These are phyloP conservation scores for Piedraia hortae DNA, from an alignment of 2,329 filamentous ascomycete species.

Conservation along the genomic window DNA sequence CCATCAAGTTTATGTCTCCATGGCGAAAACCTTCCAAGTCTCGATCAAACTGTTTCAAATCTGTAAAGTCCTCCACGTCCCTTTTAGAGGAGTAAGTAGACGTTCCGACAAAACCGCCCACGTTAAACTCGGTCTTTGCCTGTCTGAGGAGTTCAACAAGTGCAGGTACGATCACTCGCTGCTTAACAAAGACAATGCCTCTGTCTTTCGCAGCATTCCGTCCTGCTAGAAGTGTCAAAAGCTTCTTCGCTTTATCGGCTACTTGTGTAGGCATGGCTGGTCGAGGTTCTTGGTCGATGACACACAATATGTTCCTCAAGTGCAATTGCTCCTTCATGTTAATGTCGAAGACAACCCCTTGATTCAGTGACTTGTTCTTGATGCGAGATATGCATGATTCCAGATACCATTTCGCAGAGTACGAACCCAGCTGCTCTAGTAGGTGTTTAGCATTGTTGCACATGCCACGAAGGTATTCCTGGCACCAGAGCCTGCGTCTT, in stretches of 20 bases:
- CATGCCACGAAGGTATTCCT: constrained; percentile 14
- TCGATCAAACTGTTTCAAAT: constrained; percentile 20
- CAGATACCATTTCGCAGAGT: constrained; percentile 16
- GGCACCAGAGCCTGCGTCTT: constrained; percentile 15
- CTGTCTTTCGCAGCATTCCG: constrained; percentile 9
- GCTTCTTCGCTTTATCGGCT: constrained; percentile 5
- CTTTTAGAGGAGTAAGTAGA: constrained; percentile 7
- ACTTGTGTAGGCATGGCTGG: too few relatives aligned
- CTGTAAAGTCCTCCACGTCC: constrained; percentile 14
- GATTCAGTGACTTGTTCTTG: constrained; percentile 4
- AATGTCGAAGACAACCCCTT: constrained; percentile 8
- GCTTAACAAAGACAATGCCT: constrained; percentile 21
- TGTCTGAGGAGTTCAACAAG: constrained; percentile 9
- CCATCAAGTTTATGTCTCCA: constrained; percentile 27
- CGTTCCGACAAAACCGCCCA: constrained; percentile 26
- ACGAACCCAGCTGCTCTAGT: constrained; percentile 14
- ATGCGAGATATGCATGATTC: constrained; percentile 13
- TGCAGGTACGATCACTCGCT: constrained; percentile 18
- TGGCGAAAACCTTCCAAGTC: constrained; percentile 26
- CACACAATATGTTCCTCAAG: constrained; percentile 5
- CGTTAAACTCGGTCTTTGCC: constrained; percentile 11
- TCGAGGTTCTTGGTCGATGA: neutral
- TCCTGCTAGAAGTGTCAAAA: constrained; percentile 5
- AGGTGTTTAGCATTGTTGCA: constrained; percentile 11
- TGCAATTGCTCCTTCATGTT: constrained; percentile 12